These are phyloP conservation scores for Apium graveolens DNA, from an alignment of 129 eudicot genomes.

Conservation along the genomic window DNA sequence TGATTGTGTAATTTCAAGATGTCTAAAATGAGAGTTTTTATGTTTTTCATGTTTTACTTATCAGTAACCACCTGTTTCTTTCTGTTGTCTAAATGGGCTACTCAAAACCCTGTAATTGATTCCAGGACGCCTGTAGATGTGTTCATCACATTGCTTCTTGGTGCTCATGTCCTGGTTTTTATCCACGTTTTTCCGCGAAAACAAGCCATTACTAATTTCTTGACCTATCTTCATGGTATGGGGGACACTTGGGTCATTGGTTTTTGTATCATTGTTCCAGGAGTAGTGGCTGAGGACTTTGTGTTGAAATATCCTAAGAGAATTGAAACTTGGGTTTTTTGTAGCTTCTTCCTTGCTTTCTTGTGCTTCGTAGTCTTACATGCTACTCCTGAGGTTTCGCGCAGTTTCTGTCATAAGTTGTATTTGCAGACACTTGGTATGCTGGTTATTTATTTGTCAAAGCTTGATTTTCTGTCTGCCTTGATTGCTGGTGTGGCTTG, in stretches of 20 bases:
- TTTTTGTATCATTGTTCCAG: not conserved
- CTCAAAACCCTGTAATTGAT: not conserved
- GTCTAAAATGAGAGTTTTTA: not conserved
- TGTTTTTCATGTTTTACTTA: not conserved
- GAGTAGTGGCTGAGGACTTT: not conserved
- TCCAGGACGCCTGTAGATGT: not conserved
- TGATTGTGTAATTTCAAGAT: too few species aligned
- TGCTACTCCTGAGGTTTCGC: not conserved
- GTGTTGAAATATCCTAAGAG: too few species aligned
- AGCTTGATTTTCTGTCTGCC: not conserved
- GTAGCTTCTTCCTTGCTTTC: not conserved
- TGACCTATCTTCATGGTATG: not conserved
- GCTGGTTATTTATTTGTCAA: too few species aligned
- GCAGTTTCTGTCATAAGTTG: not conserved
- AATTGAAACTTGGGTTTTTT: not conserved
- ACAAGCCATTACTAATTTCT: not conserved
- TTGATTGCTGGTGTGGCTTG: not conserved
- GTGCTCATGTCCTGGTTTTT: not conserved
- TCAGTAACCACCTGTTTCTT: not conserved
- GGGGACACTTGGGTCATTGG: not conserved
- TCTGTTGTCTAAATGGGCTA: not conserved
- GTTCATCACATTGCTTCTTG: not conserved
- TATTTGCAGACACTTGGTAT: not conserved
- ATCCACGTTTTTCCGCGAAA: not conserved
- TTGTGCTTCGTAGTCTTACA: not conserved